These are phyloP conservation scores for Colletotrichum musicola DNA, from an alignment of 2,329 filamentous ascomycete genomes.

Conservation along the genomic window DNA sequence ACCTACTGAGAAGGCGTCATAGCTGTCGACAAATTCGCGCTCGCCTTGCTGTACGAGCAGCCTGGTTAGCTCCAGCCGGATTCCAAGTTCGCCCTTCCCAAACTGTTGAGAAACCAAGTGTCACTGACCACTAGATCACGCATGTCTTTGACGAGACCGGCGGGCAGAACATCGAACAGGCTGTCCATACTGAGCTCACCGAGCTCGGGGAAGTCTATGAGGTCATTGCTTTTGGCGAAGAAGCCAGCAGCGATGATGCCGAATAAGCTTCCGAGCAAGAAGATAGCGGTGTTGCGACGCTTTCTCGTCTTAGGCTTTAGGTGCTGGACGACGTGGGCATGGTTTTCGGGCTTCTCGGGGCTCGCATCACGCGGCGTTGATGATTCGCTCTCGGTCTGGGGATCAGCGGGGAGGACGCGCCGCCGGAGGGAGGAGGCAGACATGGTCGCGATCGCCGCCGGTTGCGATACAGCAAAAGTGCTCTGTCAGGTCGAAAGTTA, in stretches of 20 bases:
- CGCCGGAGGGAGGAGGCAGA: constrained; percentile 32
- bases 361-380: constrained; percentile 48
- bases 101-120: constrained; percentile 20
- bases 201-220: constrained; percentile 82
- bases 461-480: background rate
- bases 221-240: constrained; percentile 89
- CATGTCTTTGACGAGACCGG: constrained; percentile 86
- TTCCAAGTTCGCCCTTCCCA: background rate
- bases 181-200: constrained; percentile 85
- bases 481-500: constrained; percentile 7
- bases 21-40: constrained; percentile 83
- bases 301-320: constrained; percentile 68
- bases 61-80: constrained; percentile 32
- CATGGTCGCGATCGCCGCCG: constrained; percentile 23
- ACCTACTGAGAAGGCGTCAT: constrained; percentile 94
- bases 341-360: constrained; percentile 49
- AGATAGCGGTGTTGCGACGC: constrained; percentile 84
- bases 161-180: constrained; percentile 88
- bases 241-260: constrained; percentile 90
- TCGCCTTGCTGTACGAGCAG: constrained; percentile 76
- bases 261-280: constrained; percentile 88
- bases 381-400: constrained; percentile 42
- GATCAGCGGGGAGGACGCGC: constrained; percentile 43
- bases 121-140: constrained; percentile 81
- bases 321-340: constrained; percentile 58